Base-by-base conservation (phyloP, 805 yeast genomes). In the Kuraishia piskuri region DNA sequence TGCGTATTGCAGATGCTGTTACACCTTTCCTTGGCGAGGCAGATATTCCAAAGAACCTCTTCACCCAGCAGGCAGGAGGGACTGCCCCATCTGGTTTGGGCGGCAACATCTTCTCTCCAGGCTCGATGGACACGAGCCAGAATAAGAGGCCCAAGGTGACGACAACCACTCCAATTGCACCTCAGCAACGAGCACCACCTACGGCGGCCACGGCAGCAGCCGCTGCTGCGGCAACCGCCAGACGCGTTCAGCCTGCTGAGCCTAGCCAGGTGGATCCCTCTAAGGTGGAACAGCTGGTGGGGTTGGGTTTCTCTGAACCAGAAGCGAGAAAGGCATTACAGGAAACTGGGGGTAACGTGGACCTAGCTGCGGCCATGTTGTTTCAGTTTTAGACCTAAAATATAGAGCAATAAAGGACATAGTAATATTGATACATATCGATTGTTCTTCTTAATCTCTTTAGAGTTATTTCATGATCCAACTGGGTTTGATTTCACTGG, bases 291-390 rank as follows among this genome's bases (percentile, higher is more conserved):
- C 80, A 77, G 52, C 71, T 91, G 52, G 75, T 79, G 50, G 76
- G 75, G 17, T 70, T 92, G 56, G 98, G 98, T 0, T 90, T 90
- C 60, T 67, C 84, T 2, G 74, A 82, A 58, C 64, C 68, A 1
- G 84, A 87, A 58, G 94, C 85, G 0, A 67, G 83, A 2, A 61
- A 67, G 2, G 96, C 97, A 0, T 70, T 92, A 51, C 70, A 73
- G 24, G 77, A 73, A 55, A 79, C 95, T 1, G 74, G 77, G 24
- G 96, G 96, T 8, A 87, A 91, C 62, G 80, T 86, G 0, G 97
- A 92, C 52, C 58, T 83, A 56, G 98, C 98, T 0, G 97, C 97
- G 1, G 82, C 95, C 1, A 61, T 87, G 50, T 70, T 90, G 50
- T 90, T 47, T 47, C 48, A 45, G n/a, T 45, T 20, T 21, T 45